Conservation (phyloP, 306 rosid genomes). For the Inga oerstediana region DNA sequence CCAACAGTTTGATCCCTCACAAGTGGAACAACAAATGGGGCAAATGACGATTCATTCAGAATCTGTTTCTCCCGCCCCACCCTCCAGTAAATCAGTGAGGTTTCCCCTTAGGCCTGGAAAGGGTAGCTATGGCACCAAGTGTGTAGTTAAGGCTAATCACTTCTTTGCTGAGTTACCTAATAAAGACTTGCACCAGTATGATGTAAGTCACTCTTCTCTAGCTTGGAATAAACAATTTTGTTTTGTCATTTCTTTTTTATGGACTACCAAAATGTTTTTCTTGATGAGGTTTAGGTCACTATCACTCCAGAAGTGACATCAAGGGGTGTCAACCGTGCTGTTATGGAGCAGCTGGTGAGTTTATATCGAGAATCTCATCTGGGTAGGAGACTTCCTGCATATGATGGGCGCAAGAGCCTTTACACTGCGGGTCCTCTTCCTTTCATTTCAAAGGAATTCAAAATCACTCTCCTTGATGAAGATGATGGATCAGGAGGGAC, state of each 20-base stretch:
- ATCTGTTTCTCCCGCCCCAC: conserved; percentile 49
- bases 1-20: conserved; percentile 44
- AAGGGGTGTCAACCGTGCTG: conserved; percentile 71
- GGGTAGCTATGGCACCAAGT: conserved; percentile 67
- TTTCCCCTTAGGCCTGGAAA: conserved; percentile 95
- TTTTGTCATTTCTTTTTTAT: not conserved
- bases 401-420: conserved; percentile 81
- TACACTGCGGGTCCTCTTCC: conserved; percentile 81
- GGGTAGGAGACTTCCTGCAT: conserved; percentile 68
- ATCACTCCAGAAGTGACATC: conserved; percentile 71
- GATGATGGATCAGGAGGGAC: conserved; percentile 68
- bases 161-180: conserved; percentile 88
- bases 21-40: conserved; percentile 45
- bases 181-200: conserved; percentile 94
- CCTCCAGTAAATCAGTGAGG: conserved; percentile 82
- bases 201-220: conserved; percentile 54
- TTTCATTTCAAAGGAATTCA: conserved; percentile 56
- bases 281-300: conserved; percentile 48
- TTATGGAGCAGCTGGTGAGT: conserved; percentile 61
- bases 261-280: not conserved
- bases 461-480: conserved; percentile 62
- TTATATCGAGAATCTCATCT: conserved; percentile 59
- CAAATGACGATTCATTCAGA: conserved; percentile 50
- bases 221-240: conserved; percentile 1
- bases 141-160: conserved; percentile 88